Base-by-base conservation (phyloP, 2,329 filamentous ascomycete genomes). In the Volutella citrinella region DNA sequence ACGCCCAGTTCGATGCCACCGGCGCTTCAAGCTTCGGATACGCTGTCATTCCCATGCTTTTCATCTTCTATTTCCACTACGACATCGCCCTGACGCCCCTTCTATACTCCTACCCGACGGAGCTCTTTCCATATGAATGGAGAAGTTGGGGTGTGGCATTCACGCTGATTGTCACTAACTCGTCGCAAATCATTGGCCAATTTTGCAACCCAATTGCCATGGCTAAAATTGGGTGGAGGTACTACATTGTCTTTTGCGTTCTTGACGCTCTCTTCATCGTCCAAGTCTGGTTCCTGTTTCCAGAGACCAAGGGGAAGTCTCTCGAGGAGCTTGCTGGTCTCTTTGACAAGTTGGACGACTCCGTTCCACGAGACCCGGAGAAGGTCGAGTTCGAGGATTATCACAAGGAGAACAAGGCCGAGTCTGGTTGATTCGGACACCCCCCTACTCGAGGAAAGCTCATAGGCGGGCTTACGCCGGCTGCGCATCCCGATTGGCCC, bases 191-290 rank as follows among this genome's bases (percentile, higher is more conserved):
- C 20, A n/a, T 35, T 17, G 25, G 21, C 19, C 20, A 13, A 10
- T 62, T 59, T 33, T 55, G 64, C 32, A 68, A 66, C 34, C 63
- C 63, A 1, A 59, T 66, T 17, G 63, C 55, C 4, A 45, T 66
- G 7, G 53, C 58, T 3, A 45, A 45, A 10, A 57, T 66, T 12
- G 44, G 40, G 1, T 67, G 63, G 64, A 59, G 55, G 27, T 65
- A 61, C 36, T 68, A 66, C 42, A 40, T 40, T 18, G 20, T 32
- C 12, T 28, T 32, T 12, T 35, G 32, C n/a, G 19, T 40, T 9
- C 36, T 36, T 16, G 36, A 35, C 14, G 19, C 28, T 7, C 3
- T 36, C 3, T 8, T 40, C 6, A 13, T 29, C 5, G 11, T 26
- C 11, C 14, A 35, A 13, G 36, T 40, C n/a, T 40, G 27, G 19